phyloP scores from a whole-genome alignment of 73 alveolate genomes.

The Paraurostyla sp. region DNA sequence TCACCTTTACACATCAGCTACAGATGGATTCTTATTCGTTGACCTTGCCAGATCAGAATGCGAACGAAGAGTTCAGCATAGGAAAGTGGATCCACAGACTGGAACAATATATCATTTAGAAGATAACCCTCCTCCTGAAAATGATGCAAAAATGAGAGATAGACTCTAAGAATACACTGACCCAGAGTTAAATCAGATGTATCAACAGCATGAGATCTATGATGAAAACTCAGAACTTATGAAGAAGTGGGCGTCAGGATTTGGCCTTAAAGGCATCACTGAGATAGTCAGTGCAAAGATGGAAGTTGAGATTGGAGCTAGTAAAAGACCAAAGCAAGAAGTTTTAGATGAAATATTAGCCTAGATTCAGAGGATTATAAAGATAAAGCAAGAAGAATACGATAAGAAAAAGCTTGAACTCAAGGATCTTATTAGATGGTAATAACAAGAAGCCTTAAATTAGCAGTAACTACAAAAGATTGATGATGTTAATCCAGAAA shows the following conservation, averaged over 20 bases:
- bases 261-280: not conserved
- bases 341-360: slow-evolving; percentile 62
- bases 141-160: slow-evolving; percentile 87
- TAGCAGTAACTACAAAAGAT: not conserved
- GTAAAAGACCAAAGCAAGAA: slow-evolving; percentile 69
- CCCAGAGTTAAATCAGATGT: slow-evolving; percentile 29
- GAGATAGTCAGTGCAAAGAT: not conserved
- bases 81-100: slow-evolving; percentile 89
- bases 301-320: slow-evolving; percentile 36
- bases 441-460: not conserved
- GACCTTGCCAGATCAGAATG: slow-evolving; percentile 72
- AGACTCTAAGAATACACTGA: slow-evolving; percentile 66
- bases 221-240: not conserved
- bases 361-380: slow-evolving; percentile 55
- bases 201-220: slow-evolving; percentile 11
- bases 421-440: slow-evolving; percentile 12
- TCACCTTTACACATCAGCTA: not conserved
- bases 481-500: slow-evolving; percentile 61
- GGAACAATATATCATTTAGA: slow-evolving; percentile 90
- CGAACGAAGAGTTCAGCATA: slow-evolving; percentile 87
- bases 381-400: slow-evolving; percentile 67
- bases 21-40: slow-evolving; percentile 20
- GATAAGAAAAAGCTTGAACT: slow-evolving; percentile 69
- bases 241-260: not conserved
- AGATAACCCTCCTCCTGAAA: slow-evolving; percentile 95